phyloP scores from a whole-genome alignment of 192 early-diverging fungal genomes.

The Backusella parvicylindrica region DNA sequence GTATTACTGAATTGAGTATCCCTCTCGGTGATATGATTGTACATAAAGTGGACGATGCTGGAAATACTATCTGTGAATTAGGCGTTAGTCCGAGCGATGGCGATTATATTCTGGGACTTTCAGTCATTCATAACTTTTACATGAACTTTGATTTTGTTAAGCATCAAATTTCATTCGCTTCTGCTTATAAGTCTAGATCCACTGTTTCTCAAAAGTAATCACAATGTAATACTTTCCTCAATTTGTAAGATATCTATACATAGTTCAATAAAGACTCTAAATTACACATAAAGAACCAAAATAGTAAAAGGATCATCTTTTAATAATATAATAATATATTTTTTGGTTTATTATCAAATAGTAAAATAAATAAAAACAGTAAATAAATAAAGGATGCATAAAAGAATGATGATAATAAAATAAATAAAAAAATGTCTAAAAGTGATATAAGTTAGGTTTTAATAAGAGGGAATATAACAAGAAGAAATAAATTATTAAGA shows the following conservation, averaged over 20 bases:
- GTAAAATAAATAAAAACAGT: background rate
- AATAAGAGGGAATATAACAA: background rate
- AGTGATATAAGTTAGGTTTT: background rate
- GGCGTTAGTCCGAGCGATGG: background rate
- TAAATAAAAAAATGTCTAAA: conserved; percentile 1
- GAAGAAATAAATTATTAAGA: background rate
- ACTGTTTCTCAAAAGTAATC: background rate
- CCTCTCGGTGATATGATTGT: background rate
- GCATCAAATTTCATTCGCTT: background rate
- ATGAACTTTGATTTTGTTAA: background rate
- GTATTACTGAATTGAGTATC: background rate
- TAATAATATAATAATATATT: background rate
- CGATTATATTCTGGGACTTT: background rate
- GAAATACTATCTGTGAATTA: background rate
- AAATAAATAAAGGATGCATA: background rate
- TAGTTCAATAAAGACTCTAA: background rate
- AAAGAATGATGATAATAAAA: background rate
- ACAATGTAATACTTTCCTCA: background rate
- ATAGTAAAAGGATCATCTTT: background rate
- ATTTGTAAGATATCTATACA: background rate
- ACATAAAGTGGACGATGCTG: background rate
- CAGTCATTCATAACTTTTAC: background rate
- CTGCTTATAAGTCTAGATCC: background rate
- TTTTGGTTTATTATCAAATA: background rate
- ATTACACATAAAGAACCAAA: background rate